A percentile compares a stretch with the other conserved stretches of the same genome.
Conservation (phyloP, 768 basidiomycete species). For the Amanita brunnescens region DNA sequence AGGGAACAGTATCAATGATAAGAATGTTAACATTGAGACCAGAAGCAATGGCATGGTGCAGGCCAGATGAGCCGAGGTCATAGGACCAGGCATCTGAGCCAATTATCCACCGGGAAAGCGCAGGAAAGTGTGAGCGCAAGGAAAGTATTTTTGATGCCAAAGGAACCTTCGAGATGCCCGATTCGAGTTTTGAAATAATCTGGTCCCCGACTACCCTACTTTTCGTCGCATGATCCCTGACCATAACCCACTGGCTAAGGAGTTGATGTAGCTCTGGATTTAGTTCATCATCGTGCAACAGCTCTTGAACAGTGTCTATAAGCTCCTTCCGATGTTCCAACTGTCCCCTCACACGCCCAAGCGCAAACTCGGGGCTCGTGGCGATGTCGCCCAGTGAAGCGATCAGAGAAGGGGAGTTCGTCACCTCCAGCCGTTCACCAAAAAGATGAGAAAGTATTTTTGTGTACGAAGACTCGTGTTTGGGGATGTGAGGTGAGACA, state of each 20-base stretch:
- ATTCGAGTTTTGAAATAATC: constrained; percentile 43
- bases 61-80: constrained; percentile 89
- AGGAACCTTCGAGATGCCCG: constrained; percentile 27
- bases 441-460: constrained; percentile 82
- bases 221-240: constrained; percentile 61
- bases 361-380: constrained; percentile 90
- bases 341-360: constrained; percentile 84
- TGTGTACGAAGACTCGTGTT: constrained; percentile 87
- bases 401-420: constrained; percentile 76
- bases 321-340: constrained; percentile 69
- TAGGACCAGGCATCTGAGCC: constrained; percentile 98
- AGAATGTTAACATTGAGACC: constrained; percentile 91
- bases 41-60: constrained; percentile 92
- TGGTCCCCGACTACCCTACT: constrained; percentile 51
- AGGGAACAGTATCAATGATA: constrained; percentile 88
- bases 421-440: constrained; percentile 66
- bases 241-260: constrained; percentile 72
- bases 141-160: constrained; percentile 49
- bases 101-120: constrained; percentile 88
- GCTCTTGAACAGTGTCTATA: constrained; percentile 49
- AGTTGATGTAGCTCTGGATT: constrained; percentile 55
- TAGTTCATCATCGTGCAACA: constrained; percentile 46
- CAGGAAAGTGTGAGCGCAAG: constrained; percentile 52
- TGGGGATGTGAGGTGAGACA: constrained; percentile 60
- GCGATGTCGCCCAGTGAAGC: constrained; percentile 62